Conservation (phyloP, 495 filamentous ascomycete species). For the Penicillium nucicola region DNA sequence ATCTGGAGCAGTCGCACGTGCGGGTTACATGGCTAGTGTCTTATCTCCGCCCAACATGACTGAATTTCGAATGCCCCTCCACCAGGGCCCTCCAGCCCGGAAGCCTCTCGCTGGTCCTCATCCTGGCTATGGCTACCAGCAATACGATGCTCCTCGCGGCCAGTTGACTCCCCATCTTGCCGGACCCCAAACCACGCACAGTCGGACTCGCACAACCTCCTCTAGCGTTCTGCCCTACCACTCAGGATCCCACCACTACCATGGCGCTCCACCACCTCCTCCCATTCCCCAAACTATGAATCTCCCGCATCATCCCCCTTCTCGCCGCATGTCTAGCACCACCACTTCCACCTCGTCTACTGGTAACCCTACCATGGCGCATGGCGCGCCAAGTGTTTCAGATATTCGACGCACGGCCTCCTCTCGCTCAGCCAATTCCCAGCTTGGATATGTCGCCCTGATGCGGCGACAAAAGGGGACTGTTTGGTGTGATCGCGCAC, state of each 20-base stretch:
- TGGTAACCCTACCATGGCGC: conserved; percentile 42
- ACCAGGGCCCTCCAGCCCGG: conserved; percentile 34
- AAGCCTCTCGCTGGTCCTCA: conserved; percentile 31
- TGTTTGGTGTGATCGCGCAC: conserved; percentile 95
- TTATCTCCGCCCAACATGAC: conserved; percentile 38
- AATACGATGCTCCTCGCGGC: conserved; percentile 29
- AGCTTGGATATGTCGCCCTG: conserved; percentile 84
- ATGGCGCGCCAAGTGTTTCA: conserved; percentile 42
- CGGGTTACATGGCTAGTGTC: conserved; percentile 27
- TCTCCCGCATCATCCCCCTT: conserved; percentile 32
- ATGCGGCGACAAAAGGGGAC: conserved; percentile 96
- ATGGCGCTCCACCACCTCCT: conserved; percentile 19
- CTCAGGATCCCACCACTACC: conserved; percentile 27
- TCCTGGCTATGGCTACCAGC: conserved; percentile 31
- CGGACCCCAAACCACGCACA: conserved; percentile 36
- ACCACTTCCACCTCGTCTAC: conserved; percentile 64
- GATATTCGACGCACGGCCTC: conserved; percentile 77
- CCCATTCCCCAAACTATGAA: conserved; percentile 28
- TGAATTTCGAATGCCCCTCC: conserved; percentile 41
- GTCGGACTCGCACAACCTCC: conserved; percentile 58
- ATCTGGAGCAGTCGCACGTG: background rate
- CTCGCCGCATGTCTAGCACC: conserved; percentile 67
- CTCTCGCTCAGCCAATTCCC: conserved; percentile 52
- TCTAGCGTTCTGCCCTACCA: conserved; percentile 54
- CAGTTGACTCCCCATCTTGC: conserved; percentile 32